Conservation (phyloP, 2,329 filamentous ascomycete genomes). For the Macroventuria anomochaeta region DNA sequence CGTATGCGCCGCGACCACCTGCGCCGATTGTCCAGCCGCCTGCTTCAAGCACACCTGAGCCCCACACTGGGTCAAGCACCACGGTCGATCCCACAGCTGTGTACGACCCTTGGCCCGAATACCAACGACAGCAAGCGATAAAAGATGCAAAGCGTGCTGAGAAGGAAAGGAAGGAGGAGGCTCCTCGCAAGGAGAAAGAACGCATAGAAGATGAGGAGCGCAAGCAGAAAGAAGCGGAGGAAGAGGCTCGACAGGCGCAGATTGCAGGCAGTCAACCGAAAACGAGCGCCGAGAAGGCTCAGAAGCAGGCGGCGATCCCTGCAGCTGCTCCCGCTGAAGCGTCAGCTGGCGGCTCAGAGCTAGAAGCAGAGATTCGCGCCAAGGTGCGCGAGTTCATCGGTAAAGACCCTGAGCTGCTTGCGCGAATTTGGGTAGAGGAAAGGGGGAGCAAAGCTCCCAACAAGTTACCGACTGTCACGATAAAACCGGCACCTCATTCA, state of each 20-base stretch:
- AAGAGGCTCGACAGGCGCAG: constrained; percentile 18
- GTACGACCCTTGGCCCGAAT: constrained; percentile 61
- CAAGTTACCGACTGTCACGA: constrained; percentile 34
- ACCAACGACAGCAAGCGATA: constrained; percentile 52
- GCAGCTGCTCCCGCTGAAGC: constrained; percentile 9
- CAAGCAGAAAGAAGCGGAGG: constrained; percentile 28
- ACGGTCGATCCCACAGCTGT: constrained; percentile 62
- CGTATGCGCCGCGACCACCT: constrained; percentile 24
- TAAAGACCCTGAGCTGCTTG: constrained; percentile 62
- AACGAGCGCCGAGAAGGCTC: constrained; percentile 29
- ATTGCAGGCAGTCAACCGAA: constrained; percentile 25
- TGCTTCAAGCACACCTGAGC: constrained; percentile 26
- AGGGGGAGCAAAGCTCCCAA: constrained; percentile 44
- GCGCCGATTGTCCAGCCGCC: constrained; percentile 25
- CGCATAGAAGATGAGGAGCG: constrained; percentile 33
- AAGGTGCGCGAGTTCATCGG: constrained; percentile 64
- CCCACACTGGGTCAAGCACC: constrained; percentile 36
- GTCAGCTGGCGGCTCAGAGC: constrained; percentile 28
- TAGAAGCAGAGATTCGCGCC: constrained; percentile 60
- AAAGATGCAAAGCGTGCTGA: constrained; percentile 47
- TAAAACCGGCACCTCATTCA: constrained; percentile 33
- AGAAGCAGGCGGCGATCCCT: constrained; percentile 31
- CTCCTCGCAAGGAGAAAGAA: constrained; percentile 38
- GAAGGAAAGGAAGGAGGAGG: constrained; percentile 38
- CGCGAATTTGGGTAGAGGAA: constrained; percentile 64